Base-by-base conservation (phyloP, 345 rosid species). In the Euclidium syriacum region DNA sequence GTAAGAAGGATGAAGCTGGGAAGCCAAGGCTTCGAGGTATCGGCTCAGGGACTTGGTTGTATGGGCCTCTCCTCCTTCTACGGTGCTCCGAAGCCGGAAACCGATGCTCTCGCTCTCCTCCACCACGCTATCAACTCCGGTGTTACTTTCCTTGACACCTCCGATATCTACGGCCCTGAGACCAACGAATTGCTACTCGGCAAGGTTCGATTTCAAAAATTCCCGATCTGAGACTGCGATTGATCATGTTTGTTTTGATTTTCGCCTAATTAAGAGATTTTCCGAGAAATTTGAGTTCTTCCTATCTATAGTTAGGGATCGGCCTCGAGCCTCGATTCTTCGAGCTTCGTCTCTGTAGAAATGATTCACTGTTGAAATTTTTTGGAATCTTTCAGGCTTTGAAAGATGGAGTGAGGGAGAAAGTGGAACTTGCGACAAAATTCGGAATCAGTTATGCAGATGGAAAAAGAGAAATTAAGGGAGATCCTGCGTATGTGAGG, bases 401-500 rank as follows among this genome's bases (percentile, higher is more conserved):
- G 47, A 75, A 79, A 38, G 86, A 73, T 60, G 77, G 62, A 19
- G 6, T 68, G 12, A 75, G 86, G 40, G 72, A 65, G 26, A 77
- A 40, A 20, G 82, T 74, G 33, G 75, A 81, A 39, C 23, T 84
- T 52, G 87, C 82, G 0, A 74, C 83, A 19, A 79, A 82, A 35
- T 82, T 79, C 38, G 83, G 74, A 0, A 3, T 67, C 17, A 14
- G 2, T 12, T 53, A 14, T 2, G 22, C 12, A 17, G 75, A 50
- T 1, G 83, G 83, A 15, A 71, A 55, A 3, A 3, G 11, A 3
- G 76, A 23, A 36, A 17, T 78, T 0, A 60, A 46, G 2, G 90
- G 87, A 0, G 85, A 78, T 52, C 83, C 87, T 0, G 62, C 27
- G 4, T 77, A 82, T 48, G 83, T 77, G 1, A 81, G 86, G 36